These are phyloP conservation scores for Oryza brachyantha DNA, from an alignment of 176 grass and related monocot genomes.

Conservation along the genomic window DNA sequence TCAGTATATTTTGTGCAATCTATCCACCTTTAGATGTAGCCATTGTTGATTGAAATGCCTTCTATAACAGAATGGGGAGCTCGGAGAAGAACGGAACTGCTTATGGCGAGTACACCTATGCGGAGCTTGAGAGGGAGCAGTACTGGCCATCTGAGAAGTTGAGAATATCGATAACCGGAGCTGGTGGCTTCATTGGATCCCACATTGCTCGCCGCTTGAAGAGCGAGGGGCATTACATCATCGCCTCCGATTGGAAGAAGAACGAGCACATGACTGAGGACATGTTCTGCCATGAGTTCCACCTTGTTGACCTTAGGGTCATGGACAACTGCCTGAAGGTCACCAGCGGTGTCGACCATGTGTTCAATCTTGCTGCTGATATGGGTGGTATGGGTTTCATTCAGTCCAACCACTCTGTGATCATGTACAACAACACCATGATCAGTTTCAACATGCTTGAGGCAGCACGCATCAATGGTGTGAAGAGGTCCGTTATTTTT, in stretches of 20 bases:
- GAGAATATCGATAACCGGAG: conserved; percentile 79
- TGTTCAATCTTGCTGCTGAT: conserved; percentile 88
- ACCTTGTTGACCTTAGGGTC: conserved; percentile 79
- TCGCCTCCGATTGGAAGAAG: conserved; percentile 96
- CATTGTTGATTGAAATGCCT: background rate
- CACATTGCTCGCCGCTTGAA: conserved; percentile 84
- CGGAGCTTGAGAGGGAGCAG: conserved; percentile 65
- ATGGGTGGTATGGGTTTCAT: conserved; percentile 97
- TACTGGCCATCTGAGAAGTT: conserved; percentile 73
- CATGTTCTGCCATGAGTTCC: conserved; percentile 95
- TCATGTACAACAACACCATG: conserved; percentile 96
- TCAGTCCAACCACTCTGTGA: conserved; percentile 81
- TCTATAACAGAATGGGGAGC: conserved; percentile 70
- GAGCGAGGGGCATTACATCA: conserved; percentile 74
- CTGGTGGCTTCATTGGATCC: conserved; percentile 82
- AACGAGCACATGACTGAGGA: conserved; percentile 90
- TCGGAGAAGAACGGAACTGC: conserved; percentile 28
- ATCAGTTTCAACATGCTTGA: conserved; percentile 95
- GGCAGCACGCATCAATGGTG: conserved; percentile 69
- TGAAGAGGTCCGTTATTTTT: conserved; percentile 55
- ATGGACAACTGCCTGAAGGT: conserved; percentile 91
- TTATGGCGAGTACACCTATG: conserved; percentile 85
- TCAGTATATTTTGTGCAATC: background rate
- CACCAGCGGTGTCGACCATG: conserved; percentile 61
- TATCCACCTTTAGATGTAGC: background rate